Evolutionary conservation across 139 green algal genomes (phyloP).

Genomic region (Micractinium conductrix): DNA sequence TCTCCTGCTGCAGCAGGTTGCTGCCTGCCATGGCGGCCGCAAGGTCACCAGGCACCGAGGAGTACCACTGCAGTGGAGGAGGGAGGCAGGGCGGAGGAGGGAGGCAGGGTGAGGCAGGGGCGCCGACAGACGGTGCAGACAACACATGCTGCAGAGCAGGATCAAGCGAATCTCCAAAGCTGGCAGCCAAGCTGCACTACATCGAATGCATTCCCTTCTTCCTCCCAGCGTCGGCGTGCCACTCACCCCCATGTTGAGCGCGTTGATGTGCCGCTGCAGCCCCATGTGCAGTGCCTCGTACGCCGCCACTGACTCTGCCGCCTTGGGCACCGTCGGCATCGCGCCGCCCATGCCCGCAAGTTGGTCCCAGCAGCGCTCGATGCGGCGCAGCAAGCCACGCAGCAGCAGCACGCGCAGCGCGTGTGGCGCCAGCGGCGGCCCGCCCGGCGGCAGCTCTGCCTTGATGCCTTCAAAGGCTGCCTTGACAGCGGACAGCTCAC

Average conservation of each 20-base stretch:
- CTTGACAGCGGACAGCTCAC: neutral
- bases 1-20: slow-evolving; percentile 72
- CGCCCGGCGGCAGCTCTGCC: neutral
- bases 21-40: slow-evolving; percentile 65
- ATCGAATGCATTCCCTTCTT: too few species aligned
- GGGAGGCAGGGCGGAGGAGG: too few species aligned
- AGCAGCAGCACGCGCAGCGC: neutral
- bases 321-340: slow-evolving; percentile 69
- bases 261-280: slow-evolving; percentile 84
- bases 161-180: too few species aligned
- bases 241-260: slow-evolving; percentile 69
- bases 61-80: slow-evolving; percentile 65
- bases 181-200: too few species aligned
- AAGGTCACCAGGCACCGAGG: slow-evolving; percentile 65
- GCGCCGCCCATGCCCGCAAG: neutral
- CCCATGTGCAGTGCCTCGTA: slow-evolving; percentile 75
- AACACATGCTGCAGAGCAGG: too few species aligned
- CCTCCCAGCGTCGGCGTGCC: too few species aligned
- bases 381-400: slow-evolving; percentile 2
- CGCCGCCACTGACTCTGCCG: slow-evolving; percentile 61
- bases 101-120: too few species aligned
- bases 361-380: slow-evolving; percentile 14
- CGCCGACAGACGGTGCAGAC: too few species aligned
- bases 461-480: slow-evolving; percentile 4
- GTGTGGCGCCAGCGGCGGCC: neutral